Evolutionary conservation across 176 grass and related monocot genomes (phyloP), one percentile per base, ranked within the genome.

Genomic region (Chloris gayana): DNA sequence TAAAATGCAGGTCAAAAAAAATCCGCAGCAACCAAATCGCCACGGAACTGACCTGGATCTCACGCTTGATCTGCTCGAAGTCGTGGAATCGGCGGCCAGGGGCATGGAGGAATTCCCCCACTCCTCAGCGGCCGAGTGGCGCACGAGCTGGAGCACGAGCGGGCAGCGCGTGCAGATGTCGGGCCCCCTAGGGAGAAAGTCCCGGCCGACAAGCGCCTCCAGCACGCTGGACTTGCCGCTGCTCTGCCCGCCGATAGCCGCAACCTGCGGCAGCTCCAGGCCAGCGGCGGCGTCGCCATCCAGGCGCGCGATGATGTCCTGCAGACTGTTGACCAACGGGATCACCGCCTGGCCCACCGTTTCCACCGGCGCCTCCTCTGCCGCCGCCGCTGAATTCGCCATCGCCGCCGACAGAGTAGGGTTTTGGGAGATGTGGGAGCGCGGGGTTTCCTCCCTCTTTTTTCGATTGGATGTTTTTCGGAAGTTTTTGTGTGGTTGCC

Each of bases 181-280:
- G 21, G 88, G 77, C 21, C 95, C 95, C 42, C 95, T 84, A 15
- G 95, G 92, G 32, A 98, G 84, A 74, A 98, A 98, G 67, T 98
- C 95, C 46, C 90, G 88, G 27, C 95, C 92, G 17, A 94, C 92
- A 67, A 98, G 92, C 54, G 95, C 90, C 75, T 98, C 92, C 70
- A 95, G 75, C 61, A 98, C 95, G 61, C 95, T 98, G 44, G 95
- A 95, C 77, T 98, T 98, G 59, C 95, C 92, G 86, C 95, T 98
- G 78, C 95, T 94, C 88, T 95, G 95, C 70, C 90, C 85, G 37
- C 95, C 95, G 49, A 98, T 88, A 41, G 90, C 92, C 10, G 84
- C 90, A 41, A 98, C 92, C 88, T 91, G 92, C 6, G 92, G 95
- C 51, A 95, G 92, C 81, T 94, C 90, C 66, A 94, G 75, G 63